Conservation (phyloP, 805 yeast species). For the Kregervanrija fluxuum region DNA sequence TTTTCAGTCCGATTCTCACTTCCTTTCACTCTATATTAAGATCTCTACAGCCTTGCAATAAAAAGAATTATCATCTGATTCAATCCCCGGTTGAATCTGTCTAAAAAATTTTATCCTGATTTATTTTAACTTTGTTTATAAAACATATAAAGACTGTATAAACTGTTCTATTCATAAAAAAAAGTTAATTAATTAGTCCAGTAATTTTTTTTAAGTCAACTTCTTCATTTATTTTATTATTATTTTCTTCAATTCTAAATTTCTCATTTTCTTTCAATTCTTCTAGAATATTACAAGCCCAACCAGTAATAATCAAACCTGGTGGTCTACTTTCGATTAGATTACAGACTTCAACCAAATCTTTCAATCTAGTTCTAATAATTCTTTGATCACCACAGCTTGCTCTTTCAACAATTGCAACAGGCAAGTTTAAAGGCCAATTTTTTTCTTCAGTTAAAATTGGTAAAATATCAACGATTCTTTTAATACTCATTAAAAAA, state of each 20-base stretch:
- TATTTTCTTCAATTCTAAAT: constrained; percentile 19
- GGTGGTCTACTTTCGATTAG: constrained; percentile 87
- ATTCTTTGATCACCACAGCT: constrained; percentile 90
- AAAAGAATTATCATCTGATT: too few relatives aligned
- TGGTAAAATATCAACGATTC: constrained; percentile 53
- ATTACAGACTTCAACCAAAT: constrained; percentile 67
- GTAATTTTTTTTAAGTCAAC: constrained; percentile 8
- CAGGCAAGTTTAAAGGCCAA: constrained; percentile 72
- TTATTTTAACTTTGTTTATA: too few relatives aligned
- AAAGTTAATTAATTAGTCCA: neutral
- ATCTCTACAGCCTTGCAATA: too few relatives aligned
- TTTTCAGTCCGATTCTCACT: too few relatives aligned
- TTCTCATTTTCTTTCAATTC: constrained; percentile 15
- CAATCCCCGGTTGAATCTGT: too few relatives aligned
- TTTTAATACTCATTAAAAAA: constrained; percentile 83
- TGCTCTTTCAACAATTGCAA: constrained; percentile 84
- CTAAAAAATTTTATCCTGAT: too few relatives aligned
- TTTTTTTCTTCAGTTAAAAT: constrained; percentile 32
- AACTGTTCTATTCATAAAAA: too few relatives aligned
- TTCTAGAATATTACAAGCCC: constrained; percentile 45
- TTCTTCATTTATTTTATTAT: constrained; percentile 6
- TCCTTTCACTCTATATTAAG: too few relatives aligned
- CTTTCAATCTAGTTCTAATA: constrained; percentile 60
- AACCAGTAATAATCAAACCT: constrained; percentile 78
- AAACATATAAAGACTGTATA: too few relatives aligned